Percentiles rank a stretch among this genome's conserved stretches.
phyloP scores from a whole-genome alignment of 352 stramenopile species.

The Peronospora belbahrii region DNA sequence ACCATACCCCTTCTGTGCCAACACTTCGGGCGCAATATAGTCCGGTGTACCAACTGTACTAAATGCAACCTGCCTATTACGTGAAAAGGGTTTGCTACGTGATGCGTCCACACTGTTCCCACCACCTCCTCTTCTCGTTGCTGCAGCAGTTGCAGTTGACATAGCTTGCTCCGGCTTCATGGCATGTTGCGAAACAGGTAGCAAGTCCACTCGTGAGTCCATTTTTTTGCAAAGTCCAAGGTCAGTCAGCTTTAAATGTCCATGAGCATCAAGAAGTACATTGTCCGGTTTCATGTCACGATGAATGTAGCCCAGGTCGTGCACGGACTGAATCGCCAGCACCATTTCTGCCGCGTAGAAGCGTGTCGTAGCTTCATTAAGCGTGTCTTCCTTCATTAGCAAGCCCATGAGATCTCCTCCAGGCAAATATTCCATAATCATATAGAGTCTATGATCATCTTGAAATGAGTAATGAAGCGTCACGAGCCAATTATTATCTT shows the following conservation, averaged over 20 bases:
- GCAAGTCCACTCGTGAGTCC: conserved; percentile 77
- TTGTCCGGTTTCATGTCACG: conserved; percentile 98
- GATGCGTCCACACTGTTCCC: conserved; percentile 35
- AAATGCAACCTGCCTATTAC: conserved; percentile 90
- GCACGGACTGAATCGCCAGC: conserved; percentile 95
- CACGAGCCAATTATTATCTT: conserved; percentile 96
- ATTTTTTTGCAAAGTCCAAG: conserved; percentile 97
- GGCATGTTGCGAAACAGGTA: conserved; percentile 73
- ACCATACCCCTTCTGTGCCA: conserved; percentile 80
- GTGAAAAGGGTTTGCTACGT: conserved; percentile 38
- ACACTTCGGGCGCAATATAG: conserved; percentile 98
- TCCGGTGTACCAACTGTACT: conserved; percentile 98
- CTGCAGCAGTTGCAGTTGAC: conserved; percentile 1
- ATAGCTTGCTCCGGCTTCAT: conserved; percentile 27
- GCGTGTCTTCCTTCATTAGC: conserved; percentile 98
- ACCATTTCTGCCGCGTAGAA: conserved; percentile 99
- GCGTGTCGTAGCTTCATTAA: conserved; percentile 72
- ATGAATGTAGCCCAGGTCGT: conserved; percentile 98
- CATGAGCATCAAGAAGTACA: conserved; percentile 93
- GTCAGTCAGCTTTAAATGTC: conserved; percentile 99
- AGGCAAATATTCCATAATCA: conserved; percentile 99
- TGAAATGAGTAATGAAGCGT: conserved; percentile 98
- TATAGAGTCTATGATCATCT: conserved; percentile 75
- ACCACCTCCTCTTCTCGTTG: conserved; percentile 18
- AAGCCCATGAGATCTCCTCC: conserved; percentile 99